Evolutionary conservation across 306 rosid genomes (phyloP), one percentile per base, ranked within the genome.

Genomic region (peach (Prunus persica)): DNA sequence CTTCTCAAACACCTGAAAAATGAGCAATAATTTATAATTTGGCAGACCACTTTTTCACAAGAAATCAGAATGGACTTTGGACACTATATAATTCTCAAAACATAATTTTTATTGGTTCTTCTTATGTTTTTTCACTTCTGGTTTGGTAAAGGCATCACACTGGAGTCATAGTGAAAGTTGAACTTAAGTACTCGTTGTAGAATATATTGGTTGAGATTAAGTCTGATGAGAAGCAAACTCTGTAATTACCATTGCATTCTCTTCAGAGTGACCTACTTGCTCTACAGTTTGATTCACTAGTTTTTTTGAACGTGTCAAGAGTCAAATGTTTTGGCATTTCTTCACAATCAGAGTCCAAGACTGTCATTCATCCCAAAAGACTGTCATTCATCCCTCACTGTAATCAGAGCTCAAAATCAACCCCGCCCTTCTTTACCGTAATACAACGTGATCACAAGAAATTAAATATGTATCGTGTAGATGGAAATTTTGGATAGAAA

Each of bases 1-100:
- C 81, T 87, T 89, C 84, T 78, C 95, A 84, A 89, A 92, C 45
- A 92, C 93, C 97, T 92, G 91, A 82, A 83, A 38, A 69, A 69
- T 63, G 71, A 75, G 20, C 61, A 75, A 73, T 25, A n/a, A 71
- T 11, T 22, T 41, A 65, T 24, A 47, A 47, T 46, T 56, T 14
- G 7, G 55, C 6, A 43, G 19, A 25, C 67, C 45, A 11, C 76
- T 56, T 13, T 18, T 46, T 24, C 9, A 22, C 25, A 50, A 62
- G 7, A 28, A 25, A 11, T 10, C 58, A 32, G n/a, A 58, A 61
- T 8, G 54, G 46, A 78, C n/a, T 74, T 75, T 11, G 47, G 34
- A 64, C n/a, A 49, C 34, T 27, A 12, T 12, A 78, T n/a, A 55
- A 22, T 73, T 52, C 61, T 46, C 76, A 45, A 22, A 67, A 54